Conservation (phyloP, 2,329 filamentous ascomycete species). For the Pseudocercospora eumusae region DNA sequence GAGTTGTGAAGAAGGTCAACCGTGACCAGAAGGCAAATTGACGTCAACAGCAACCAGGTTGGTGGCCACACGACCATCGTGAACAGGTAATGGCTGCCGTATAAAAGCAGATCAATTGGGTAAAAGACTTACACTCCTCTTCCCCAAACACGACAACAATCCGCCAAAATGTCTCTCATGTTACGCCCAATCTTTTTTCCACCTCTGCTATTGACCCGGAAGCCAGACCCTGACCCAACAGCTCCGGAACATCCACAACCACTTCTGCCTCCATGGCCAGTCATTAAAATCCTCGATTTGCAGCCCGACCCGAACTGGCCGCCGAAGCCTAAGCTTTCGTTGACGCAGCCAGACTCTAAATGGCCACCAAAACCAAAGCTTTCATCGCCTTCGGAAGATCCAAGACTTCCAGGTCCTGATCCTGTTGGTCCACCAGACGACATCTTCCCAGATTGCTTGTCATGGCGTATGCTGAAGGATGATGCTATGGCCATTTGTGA, state of each 20-base stretch:
- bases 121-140: background rate
- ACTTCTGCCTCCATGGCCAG: background rate
- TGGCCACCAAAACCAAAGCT: slow-evolving; percentile 3
- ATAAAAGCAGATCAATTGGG: background rate
- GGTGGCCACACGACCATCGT: background rate
- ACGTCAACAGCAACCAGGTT: background rate
- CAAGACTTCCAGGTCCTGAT: background rate
- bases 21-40: background rate
- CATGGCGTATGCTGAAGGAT: background rate
- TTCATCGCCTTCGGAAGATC: no score
- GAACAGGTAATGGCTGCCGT: background rate
- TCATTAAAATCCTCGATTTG: background rate
- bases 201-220: background rate
- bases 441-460: background rate
- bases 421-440: background rate
- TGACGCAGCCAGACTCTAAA: no score
- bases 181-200: background rate
- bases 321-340: background rate
- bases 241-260: background rate
- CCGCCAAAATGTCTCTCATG: background rate
- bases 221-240: background rate
- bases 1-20: background rate
- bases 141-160: background rate
- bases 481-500: background rate
- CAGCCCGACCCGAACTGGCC: background rate